Percentiles rank a stretch among this genome's conserved stretches.
These are phyloP conservation scores for Salvia miltiorrhiza DNA, from an alignment of 257 asterid genomes.

Conservation along the genomic window DNA sequence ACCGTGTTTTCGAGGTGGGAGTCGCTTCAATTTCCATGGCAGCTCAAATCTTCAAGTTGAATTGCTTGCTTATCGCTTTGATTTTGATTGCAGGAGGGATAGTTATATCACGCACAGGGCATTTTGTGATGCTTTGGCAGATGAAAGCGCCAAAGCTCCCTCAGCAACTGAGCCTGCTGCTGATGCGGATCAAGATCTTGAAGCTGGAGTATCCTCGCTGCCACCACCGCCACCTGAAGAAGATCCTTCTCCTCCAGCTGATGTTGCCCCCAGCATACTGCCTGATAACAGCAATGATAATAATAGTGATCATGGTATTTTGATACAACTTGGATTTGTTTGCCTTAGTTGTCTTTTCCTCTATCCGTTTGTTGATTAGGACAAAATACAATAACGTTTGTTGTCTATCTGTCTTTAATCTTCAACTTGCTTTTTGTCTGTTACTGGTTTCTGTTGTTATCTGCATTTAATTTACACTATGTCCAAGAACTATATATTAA, in stretches of 20 bases:
- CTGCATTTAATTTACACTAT: conserved; percentile 35
- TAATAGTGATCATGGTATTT: conserved; percentile 39
- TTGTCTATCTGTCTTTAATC: conserved; percentile 33
- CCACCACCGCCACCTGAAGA: conserved; percentile 18
- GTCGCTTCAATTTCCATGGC: background rate
- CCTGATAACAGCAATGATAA: background rate
- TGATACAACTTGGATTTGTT: conserved; percentile 16
- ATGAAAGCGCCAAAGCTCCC: conserved; percentile 59
- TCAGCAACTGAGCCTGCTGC: conserved; percentile 28
- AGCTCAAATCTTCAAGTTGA: background rate
- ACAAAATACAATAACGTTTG: conserved; percentile 26
- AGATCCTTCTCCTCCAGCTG: conserved; percentile 24
- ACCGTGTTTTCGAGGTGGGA: conserved; percentile 66
- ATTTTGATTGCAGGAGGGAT: conserved; percentile 67
- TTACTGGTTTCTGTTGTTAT: conserved; percentile 47
- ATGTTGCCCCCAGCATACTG: too few relatives aligned
- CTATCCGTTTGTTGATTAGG: background rate
- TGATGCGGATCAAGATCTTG: conserved; percentile 32
- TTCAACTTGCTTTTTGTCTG: conserved; percentile 47
- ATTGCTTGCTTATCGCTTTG: background rate
- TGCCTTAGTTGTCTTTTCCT: conserved; percentile 23
- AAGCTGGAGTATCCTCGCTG: conserved; percentile 34
- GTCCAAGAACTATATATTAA: conserved; percentile 20
- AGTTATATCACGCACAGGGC: conserved; percentile 90
- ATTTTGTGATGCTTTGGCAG: conserved; percentile 84